phyloP scores from a whole-genome alignment of 139 green algal species.

The Zygnema cylindricum region DNA sequence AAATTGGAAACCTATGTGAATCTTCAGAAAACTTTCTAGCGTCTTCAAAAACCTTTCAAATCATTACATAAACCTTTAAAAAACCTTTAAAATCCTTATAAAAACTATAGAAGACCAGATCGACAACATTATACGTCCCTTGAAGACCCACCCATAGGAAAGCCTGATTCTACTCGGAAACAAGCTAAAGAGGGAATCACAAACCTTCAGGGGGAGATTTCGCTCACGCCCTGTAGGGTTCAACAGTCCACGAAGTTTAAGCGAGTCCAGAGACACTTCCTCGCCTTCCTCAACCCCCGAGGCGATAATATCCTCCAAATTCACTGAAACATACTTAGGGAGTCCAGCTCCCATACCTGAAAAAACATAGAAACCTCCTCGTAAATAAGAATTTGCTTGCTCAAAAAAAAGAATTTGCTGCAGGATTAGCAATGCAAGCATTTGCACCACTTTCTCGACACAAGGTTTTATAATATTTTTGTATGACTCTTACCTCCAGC shows the following conservation, averaged over 20 bases:
- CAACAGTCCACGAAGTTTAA: slow-evolving; percentile 82
- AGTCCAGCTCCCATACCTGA: slow-evolving; percentile 89
- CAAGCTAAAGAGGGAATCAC: background rate
- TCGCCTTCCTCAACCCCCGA: slow-evolving; percentile 76
- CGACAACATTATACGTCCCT: background rate
- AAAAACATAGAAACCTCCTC: background rate
- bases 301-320: slow-evolving; percentile 82
- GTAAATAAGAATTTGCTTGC: background rate
- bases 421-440: slow-evolving; percentile 6
- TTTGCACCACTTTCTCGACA: background rate
- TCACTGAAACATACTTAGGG: slow-evolving; percentile 87
- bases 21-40: background rate
- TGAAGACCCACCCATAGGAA: background rate
- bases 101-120: slow-evolving; percentile 10
- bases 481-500: slow-evolving; percentile 75
- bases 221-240: slow-evolving; percentile 80
- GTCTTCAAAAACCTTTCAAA: slow-evolving; percentile 2
- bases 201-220: slow-evolving; percentile 90
- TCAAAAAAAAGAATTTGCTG: background rate
- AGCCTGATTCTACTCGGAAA: background rate
- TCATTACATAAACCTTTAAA: background rate
- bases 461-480: no score
- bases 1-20: background rate
- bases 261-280: slow-evolving; percentile 80
- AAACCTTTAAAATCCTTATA: slow-evolving; percentile 26